Evolutionary conservation across 495 filamentous ascomycete species (phyloP).

Genomic region (Articulospora tetracladia): DNA sequence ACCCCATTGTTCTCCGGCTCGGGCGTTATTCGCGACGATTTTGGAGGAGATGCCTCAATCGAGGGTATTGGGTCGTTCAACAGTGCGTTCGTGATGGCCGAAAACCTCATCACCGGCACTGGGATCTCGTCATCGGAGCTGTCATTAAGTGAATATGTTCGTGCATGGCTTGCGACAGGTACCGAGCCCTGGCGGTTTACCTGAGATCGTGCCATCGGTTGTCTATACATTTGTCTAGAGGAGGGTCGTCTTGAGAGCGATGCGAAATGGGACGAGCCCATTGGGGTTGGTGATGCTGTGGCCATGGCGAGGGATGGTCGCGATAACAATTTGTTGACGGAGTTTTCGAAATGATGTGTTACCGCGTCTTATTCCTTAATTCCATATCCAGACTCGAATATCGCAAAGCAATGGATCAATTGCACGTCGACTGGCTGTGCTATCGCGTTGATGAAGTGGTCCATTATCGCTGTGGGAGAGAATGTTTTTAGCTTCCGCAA

Average conservation of each 20-base stretch:
- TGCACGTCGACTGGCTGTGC: constrained; percentile 20
- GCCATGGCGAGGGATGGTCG: constrained; percentile 15
- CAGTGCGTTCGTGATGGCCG: constrained; percentile 72
- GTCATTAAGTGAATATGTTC: constrained; percentile 38
- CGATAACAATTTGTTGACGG: constrained; percentile 1
- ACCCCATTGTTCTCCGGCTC: neutral
- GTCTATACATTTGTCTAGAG: constrained; percentile 18
- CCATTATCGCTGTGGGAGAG: neutral
- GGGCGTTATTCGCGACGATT: constrained; percentile 7
- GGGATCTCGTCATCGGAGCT: constrained; percentile 74
- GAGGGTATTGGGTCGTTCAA: constrained; percentile 58
- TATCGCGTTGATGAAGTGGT: constrained; percentile 22
- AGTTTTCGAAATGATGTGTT: constrained; percentile 6
- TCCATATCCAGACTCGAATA: constrained; percentile 18
- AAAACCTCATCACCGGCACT: constrained; percentile 74
- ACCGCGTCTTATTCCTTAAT: constrained; percentile 15
- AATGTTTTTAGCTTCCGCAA: neutral
- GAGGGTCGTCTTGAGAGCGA: constrained; percentile 22
- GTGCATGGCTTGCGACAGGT: constrained; percentile 11
- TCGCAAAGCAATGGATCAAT: constrained; percentile 10
- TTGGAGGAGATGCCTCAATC: constrained; percentile 32
- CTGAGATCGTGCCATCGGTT: constrained; percentile 10
- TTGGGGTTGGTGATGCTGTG: constrained; percentile 27
- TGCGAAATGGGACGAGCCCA: constrained; percentile 25
- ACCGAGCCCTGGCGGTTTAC: constrained; percentile 5